Base-by-base conservation (phyloP, 2,329 filamentous ascomycete genomes). In the Penicillium vulpinum region DNA sequence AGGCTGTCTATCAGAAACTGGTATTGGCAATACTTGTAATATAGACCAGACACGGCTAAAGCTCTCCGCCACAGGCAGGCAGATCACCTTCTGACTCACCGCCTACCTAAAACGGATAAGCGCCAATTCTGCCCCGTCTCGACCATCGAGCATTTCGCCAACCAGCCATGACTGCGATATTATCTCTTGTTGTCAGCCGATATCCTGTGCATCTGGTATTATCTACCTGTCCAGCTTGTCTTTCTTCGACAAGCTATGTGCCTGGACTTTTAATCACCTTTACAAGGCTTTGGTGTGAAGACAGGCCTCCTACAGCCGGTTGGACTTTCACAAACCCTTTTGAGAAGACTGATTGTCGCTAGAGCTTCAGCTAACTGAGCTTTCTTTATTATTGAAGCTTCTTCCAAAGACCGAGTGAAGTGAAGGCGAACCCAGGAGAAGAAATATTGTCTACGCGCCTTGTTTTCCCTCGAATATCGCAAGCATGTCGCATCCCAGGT, bases 401-500 rank as follows among this genome's bases (percentile, higher is more conserved):
- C 58, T 57, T 58, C 63, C 57, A 63, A 63, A 60, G 56, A 62
- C 64, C 62, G 51, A 60, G 36, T 40, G 41, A 54, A 58, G 39
- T 41, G 47, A 45, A 54, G 57, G 39, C 39, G 47, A 45, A 26
- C 3, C 10, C 16, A 51, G 48, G 29, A 56, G 50, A 31, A 51
- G 26, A n/a, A 55, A 18, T 24, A 15, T 29, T 22, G 38, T 31
- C 21, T 26, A n/a, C 31, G 15, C 44, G 16, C 45, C 21, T 53
- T 31, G 24, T 45, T 49, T 35, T 28, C 35, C 22, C 33, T 47
- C 52, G 44, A 39, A 26, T 57, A 58, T 62, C 59, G 67, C 48
- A 62, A 73, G 52, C 39, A 83, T 83, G 81, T 79, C 80, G 62
- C 73, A 55, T 44, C 54, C 77, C 76, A 71, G 72, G 69, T 76